Evolutionary conservation across 495 filamentous ascomycete genomes (phyloP), one percentile per base, ranked within the genome.

Genomic region (Neurospora sp.): DNA sequence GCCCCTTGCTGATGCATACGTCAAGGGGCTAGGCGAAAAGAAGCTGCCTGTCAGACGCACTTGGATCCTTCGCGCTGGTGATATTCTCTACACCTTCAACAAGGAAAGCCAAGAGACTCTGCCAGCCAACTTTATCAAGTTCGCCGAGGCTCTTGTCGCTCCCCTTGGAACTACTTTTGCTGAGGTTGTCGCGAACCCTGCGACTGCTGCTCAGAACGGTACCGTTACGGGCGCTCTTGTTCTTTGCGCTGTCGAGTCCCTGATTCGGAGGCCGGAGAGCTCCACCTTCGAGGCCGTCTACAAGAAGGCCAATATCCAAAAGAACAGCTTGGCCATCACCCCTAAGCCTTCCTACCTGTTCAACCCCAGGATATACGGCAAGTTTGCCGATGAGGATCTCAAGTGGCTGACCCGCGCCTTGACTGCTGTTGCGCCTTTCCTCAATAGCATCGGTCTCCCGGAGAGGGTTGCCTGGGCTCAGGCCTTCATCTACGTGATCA

Each of bases 341-440:
- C 89, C 93, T 0, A 97, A 95, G 78, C 89, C 91, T 11, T 95
- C 94, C 0, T 95, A 95, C 80, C 84, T 98, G 8, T 85, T 98
- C 1, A 97, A 93, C 78, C 89, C 90, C 27, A 92, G 91, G 70
- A 88, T 95, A 9, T 98, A 94, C 82, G 87, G 91, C 41, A 97
- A 96, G 78, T 79, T 98, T 20, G 81, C 85, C 5, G 88, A 92
- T 54, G 90, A 93, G 23, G 96, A 98, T 75, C 82, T 93, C 37
- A 84, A 83, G 70, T 98, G 96, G 94, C 83, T 90, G 42, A 82
- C 90, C 41, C 88, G 92, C 72, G 90, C 92, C 46, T 86, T 99
- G 69, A 82, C 87, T 10, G 88, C 90, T 38, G 84, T 91, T 39
- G 84, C 90, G 6, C 79, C 85, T 9, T 81, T 78, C 42, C 71